A percentile compares a stretch with the other conserved stretches of the same genome.
Conservation (phyloP, 2,329 filamentous ascomycete species). For the Neonectria magnoliae region DNA sequence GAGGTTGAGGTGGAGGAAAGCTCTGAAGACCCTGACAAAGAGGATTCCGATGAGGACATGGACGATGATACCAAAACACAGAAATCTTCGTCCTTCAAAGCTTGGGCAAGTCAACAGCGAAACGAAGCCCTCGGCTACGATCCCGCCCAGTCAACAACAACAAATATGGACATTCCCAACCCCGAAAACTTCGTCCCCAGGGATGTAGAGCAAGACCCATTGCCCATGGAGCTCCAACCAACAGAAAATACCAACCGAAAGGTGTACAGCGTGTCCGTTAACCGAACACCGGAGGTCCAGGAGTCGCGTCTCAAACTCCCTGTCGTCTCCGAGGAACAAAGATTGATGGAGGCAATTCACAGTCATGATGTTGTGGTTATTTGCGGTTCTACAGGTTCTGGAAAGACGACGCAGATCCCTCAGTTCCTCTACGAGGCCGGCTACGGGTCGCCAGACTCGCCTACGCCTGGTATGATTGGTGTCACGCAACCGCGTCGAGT, state of each 20-base stretch:
- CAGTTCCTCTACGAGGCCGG: constrained; percentile 96
- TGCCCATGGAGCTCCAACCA: constrained; percentile 72
- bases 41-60: constrained; percentile 42
- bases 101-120: constrained; percentile 88
- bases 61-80: constrained; percentile 44
- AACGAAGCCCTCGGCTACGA: constrained; percentile 82
- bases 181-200: constrained; percentile 73
- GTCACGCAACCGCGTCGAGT: constrained; percentile 95
- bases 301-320: constrained; percentile 81
- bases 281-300: constrained; percentile 78
- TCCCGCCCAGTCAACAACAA: constrained; percentile 55
- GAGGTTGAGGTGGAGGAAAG: constrained; percentile 31
- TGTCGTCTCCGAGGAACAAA: constrained; percentile 94
- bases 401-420: constrained; percentile 97
- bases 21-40: constrained; percentile 47
- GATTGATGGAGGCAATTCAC: constrained; percentile 97
- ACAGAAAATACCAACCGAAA: constrained; percentile 72
- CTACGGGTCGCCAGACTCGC: constrained; percentile 80
- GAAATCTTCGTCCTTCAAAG: constrained; percentile 80
- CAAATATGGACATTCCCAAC: constrained; percentile 62
- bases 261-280: constrained; percentile 78
- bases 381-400: constrained; percentile 94
- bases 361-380: constrained; percentile 90
- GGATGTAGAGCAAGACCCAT: constrained; percentile 74
- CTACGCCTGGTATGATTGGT: constrained; percentile 91